These are phyloP conservation scores for Spizellomyces punctatus DNA, from an alignment of 192 early-diverging fungal species.

Conservation along the genomic window DNA sequence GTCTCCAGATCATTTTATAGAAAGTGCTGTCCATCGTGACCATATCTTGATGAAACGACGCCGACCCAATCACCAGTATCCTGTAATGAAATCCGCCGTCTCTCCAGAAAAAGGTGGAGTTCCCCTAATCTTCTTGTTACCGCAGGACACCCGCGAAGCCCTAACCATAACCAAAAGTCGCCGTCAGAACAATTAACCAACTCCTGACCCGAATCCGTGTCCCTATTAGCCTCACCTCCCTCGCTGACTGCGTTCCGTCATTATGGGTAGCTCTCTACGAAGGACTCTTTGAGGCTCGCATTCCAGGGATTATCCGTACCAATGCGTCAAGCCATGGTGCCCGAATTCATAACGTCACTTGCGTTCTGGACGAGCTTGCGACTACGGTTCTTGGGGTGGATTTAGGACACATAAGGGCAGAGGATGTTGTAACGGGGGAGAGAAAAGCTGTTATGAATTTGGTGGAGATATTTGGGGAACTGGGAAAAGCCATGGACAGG, in stretches of 20 bases:
- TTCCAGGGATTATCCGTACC: constrained; percentile 7
- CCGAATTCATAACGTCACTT: constrained; percentile 22
- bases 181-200: constrained; percentile 16
- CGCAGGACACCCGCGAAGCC: too few relatives aligned
- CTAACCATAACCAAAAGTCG: neutral
- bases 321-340: constrained; percentile 1
- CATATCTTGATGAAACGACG: too few relatives aligned
- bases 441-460: constrained; percentile 3
- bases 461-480: constrained; percentile 30
- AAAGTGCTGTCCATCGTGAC: too few relatives aligned
- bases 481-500: constrained; percentile 1
- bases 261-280: constrained; percentile 39
- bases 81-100: too few relatives aligned
- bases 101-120: too few relatives aligned
- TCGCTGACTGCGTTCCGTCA: constrained; percentile 26
- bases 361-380: constrained; percentile 16
- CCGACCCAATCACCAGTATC: too few relatives aligned
- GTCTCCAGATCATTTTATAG: too few relatives aligned
- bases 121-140: too few relatives aligned
- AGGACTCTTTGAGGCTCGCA: constrained; percentile 30
- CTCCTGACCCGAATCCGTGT: constrained; percentile 21
- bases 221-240: constrained; percentile 9
- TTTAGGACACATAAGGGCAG: constrained; percentile 25
- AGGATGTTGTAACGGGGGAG: constrained; percentile 15
- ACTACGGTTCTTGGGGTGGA: constrained; percentile 17